Conservation (phyloP, 495 filamentous ascomycete genomes). For the Articulospora tetracladia region DNA sequence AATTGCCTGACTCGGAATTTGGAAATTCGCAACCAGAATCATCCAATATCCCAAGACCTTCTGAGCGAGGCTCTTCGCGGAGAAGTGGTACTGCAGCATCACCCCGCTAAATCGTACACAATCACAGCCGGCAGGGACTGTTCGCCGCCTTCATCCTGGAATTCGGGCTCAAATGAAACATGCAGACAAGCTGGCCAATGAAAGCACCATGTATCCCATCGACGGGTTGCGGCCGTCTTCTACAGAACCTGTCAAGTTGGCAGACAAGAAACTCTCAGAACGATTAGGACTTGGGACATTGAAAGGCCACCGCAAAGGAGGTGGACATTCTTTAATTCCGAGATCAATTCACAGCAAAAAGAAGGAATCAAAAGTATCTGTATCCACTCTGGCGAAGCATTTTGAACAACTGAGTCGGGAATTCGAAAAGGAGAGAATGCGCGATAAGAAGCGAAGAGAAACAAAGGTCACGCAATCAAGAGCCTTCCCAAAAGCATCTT, state of each 20-base stretch:
- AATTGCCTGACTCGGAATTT: neutral
- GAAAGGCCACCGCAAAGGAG: constrained; percentile 55
- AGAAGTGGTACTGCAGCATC: constrained; percentile 44
- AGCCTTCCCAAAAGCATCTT: constrained; percentile 85
- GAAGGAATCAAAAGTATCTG: constrained; percentile 75
- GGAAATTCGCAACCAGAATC: constrained; percentile 7
- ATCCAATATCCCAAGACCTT: constrained; percentile 50
- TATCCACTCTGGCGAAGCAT: constrained; percentile 86
- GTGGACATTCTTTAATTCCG: constrained; percentile 74
- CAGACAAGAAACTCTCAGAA: constrained; percentile 71
- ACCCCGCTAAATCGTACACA: constrained; percentile 67
- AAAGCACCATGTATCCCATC: neutral
- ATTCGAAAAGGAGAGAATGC: constrained; percentile 90
- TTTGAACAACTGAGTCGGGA: constrained; percentile 96
- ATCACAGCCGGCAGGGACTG: constrained; percentile 55
- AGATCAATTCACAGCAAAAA: constrained; percentile 68
- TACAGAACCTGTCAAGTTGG: constrained; percentile 32
- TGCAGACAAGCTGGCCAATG: constrained; percentile 9
- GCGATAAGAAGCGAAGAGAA: constrained; percentile 76
- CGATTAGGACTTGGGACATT: constrained; percentile 57
- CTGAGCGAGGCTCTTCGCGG: constrained; percentile 40
- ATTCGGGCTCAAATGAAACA: constrained; percentile 7
- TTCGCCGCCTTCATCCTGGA: constrained; percentile 15
- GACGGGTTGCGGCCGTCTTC: constrained; percentile 14
- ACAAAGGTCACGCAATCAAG: constrained; percentile 77